These are phyloP conservation scores for Rubia yunnanensis DNA, from an alignment of 257 asterid genomes.

Conservation along the genomic window DNA sequence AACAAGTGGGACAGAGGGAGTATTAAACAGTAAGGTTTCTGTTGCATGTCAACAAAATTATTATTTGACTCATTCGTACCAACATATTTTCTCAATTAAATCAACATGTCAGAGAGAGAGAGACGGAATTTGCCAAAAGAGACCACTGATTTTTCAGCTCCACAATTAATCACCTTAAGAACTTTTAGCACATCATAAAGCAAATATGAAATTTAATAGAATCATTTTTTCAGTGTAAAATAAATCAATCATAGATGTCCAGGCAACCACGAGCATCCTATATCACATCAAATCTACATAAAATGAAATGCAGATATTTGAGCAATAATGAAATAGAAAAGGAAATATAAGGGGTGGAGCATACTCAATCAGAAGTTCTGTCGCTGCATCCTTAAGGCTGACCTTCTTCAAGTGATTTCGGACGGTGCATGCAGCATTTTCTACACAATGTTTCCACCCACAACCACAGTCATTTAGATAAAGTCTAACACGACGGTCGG, in stretches of 20 bases:
- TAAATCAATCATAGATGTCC: neutral
- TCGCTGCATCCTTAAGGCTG: slow-evolving; percentile 66
- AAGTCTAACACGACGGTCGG: slow-evolving; percentile 69
- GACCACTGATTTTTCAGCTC: neutral
- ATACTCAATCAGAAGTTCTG: slow-evolving; percentile 86
- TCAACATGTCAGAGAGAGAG: neutral
- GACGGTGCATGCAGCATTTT: slow-evolving; percentile 56
- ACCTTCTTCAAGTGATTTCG: slow-evolving; percentile 73
- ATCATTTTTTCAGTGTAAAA: neutral
- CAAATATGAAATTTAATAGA: neutral
- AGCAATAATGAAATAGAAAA: neutral
- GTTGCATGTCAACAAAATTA: neutral
- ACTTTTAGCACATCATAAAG: neutral
- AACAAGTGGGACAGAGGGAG: no score
- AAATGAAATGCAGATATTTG: neutral
- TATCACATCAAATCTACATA: neutral
- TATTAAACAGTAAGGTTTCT: neutral
- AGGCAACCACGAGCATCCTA: neutral
- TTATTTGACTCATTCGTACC: neutral
- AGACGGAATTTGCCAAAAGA: neutral
- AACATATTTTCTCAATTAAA: neutral
- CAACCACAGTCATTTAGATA: slow-evolving; percentile 70
- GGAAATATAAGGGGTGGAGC: slow-evolving; percentile 16
- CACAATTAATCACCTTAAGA: slow-evolving; percentile 2
- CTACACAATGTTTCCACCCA: slow-evolving; percentile 70